phyloP scores from a whole-genome alignment of 2,329 filamentous ascomycete species.

The Thelonectria rubi region DNA sequence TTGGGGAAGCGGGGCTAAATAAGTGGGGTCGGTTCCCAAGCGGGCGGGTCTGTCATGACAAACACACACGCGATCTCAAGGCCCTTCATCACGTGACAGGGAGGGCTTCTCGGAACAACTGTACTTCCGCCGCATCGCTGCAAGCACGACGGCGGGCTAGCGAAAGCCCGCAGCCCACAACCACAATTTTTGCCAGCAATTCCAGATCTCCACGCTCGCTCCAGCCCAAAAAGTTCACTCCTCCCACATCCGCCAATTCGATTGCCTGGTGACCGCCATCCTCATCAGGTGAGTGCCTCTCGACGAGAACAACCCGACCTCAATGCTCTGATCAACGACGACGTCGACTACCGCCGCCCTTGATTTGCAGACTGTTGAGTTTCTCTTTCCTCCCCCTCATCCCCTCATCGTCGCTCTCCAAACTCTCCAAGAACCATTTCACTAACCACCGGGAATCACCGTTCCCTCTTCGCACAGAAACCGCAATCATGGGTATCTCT shows the following conservation, averaged over 20 bases:
- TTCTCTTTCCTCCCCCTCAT: constrained; percentile 22
- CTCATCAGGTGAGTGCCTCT: constrained; percentile 58
- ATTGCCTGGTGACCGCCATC: constrained; percentile 59
- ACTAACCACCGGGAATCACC: constrained; percentile 36
- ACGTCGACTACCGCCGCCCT: constrained; percentile 35
- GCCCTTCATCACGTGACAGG: constrained; percentile 27
- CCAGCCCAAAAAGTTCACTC: constrained; percentile 49
- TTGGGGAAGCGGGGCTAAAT: neutral
- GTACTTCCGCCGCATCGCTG: constrained; percentile 39
- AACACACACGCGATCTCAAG: neutral
- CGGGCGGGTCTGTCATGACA: neutral
- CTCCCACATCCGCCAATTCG: constrained; percentile 53
- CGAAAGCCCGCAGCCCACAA: constrained; percentile 51
- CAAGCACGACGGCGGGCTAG: constrained; percentile 50
- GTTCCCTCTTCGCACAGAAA: constrained; percentile 59
- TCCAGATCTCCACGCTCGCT: constrained; percentile 45
- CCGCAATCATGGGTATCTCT: constrained; percentile 98
- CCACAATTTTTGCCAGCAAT: constrained; percentile 50
- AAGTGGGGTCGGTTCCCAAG: neutral
- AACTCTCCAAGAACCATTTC: constrained; percentile 11
- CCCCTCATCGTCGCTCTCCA: neutral
- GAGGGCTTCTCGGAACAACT: constrained; percentile 40
- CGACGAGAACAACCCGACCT: constrained; percentile 28
- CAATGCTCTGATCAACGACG: constrained; percentile 39
- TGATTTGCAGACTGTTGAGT: constrained; percentile 37